Conservation (phyloP, 192 early-diverging fungal species). For the Chytriomyces confervae region DNA sequence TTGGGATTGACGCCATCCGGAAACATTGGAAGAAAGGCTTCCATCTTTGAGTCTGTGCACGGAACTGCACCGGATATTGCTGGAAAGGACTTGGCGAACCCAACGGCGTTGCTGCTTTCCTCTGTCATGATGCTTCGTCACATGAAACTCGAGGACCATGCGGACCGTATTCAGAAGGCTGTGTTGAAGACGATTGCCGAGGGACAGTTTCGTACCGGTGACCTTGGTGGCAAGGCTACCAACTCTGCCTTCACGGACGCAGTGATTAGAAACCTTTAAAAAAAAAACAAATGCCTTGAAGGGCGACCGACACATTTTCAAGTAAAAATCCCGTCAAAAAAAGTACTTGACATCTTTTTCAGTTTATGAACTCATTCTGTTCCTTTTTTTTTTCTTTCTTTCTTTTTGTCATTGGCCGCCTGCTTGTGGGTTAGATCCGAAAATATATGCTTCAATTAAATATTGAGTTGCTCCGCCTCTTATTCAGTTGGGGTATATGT, state of each 20-base stretch:
- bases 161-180: slow-evolving; percentile 85
- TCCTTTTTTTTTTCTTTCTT: too few relatives aligned
- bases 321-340: too few relatives aligned
- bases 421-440: too few relatives aligned
- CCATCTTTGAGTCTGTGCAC: slow-evolving; percentile 90
- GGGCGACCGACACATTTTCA: too few relatives aligned
- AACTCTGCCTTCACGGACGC: slow-evolving; percentile 92
- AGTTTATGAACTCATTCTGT: too few relatives aligned
- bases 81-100: slow-evolving; percentile 94
- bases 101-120: slow-evolving; percentile 91
- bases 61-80: slow-evolving; percentile 98
- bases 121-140: slow-evolving; percentile 98
- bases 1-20: slow-evolving; percentile 97
- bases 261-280: slow-evolving; percentile 69
- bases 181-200: slow-evolving; percentile 94
- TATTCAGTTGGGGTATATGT: too few relatives aligned
- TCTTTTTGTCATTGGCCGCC: too few relatives aligned
- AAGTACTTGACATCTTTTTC: too few relatives aligned
- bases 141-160: slow-evolving; percentile 83
- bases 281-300: too few relatives aligned
- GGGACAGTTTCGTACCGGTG: slow-evolving; percentile 86
- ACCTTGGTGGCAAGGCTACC: slow-evolving; percentile 89
- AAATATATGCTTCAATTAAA: too few relatives aligned
- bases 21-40: slow-evolving; percentile 98
- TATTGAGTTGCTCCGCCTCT: too few relatives aligned